Percentiles rank a stretch among this genome's conserved stretches.
phyloP scores from a whole-genome alignment of 768 basidiomycete species.

The Cystobasidium tubakii region DNA sequence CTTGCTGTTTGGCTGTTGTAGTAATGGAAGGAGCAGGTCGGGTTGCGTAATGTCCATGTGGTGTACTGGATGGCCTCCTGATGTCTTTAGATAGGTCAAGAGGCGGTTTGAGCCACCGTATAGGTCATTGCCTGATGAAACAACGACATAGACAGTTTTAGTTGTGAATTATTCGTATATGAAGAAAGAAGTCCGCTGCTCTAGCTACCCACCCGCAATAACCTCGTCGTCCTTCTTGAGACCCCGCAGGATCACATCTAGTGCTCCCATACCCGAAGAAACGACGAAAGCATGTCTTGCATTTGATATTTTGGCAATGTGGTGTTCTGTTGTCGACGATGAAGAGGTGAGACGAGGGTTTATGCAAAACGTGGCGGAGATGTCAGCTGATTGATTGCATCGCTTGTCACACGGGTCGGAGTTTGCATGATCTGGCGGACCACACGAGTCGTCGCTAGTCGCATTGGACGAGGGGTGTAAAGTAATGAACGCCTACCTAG shows the following conservation, averaged over 20 bases:
- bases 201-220: constrained; percentile 62
- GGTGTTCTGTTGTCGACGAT: constrained; percentile 65
- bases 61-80: constrained; percentile 80
- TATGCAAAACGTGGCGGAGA: background rate
- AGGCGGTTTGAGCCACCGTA: constrained; percentile 98
- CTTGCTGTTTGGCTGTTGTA: constrained; percentile 53
- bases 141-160: background rate
- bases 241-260: constrained; percentile 87
- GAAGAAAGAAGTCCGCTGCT: too few species aligned
- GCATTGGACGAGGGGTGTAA: too few species aligned
- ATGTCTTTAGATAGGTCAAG: constrained; percentile 74
- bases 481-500: constrained; percentile 59
- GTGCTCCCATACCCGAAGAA: constrained; percentile 95
- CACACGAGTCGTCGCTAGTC: too few species aligned
- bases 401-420: background rate
- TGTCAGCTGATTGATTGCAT: constrained; percentile 1
- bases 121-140: constrained; percentile 63
- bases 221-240: constrained; percentile 94
- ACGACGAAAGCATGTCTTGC: constrained; percentile 84
- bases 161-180: too few species aligned
- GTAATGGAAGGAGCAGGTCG: constrained; percentile 58
- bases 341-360: background rate
- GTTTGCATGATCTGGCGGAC: too few species aligned
- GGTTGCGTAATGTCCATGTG: constrained; percentile 89
- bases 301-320: constrained; percentile 92